Percentiles rank a stretch among this genome's conserved stretches.
phyloP scores from a whole-genome alignment of 208 protist genomes.

The Acanthamoeba castellanii region DNA sequence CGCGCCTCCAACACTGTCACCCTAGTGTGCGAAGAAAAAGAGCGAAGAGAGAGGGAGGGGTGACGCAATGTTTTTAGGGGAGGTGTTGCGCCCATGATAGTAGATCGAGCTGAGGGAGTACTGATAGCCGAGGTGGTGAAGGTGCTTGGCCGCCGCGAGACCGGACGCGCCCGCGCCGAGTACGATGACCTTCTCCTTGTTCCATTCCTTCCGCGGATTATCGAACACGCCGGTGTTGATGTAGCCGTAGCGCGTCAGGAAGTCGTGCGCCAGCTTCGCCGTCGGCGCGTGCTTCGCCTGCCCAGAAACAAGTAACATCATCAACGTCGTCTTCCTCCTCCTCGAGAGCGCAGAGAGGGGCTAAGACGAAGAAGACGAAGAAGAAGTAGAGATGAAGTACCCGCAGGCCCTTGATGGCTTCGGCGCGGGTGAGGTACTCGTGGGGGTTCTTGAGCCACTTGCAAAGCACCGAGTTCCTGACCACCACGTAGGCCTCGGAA shows the following conservation, averaged over 20 bases:
- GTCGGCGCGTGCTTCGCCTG: conserved; percentile 25
- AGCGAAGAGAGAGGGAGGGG: background rate
- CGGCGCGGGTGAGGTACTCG: conserved; percentile 69
- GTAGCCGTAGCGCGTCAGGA: conserved; percentile 74
- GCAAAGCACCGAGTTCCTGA: conserved; percentile 64
- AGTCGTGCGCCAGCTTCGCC: conserved; percentile 65
- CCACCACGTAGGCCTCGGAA: conserved; percentile 24
- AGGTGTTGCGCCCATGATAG: background rate
- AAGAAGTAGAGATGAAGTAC: background rate
- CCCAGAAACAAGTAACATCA: background rate
- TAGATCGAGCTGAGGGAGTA: background rate
- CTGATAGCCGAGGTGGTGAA: conserved; percentile 73
- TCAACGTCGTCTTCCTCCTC: background rate
- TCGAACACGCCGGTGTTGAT: conserved; percentile 75
- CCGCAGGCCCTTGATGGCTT: conserved; percentile 60
- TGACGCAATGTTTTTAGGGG: background rate
- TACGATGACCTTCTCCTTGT: conserved; percentile 67
- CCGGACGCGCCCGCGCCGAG: conserved; percentile 61
- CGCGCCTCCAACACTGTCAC: conserved; percentile 73
- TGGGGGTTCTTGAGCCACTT: conserved; percentile 64
- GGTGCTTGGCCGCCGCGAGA: conserved; percentile 59
- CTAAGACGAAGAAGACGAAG: background rate
- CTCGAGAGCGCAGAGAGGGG: background rate
- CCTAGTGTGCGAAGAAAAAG: background rate
- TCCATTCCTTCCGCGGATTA: conserved; percentile 72